A percentile compares a stretch with the other conserved stretches of the same genome.
Evolutionary conservation across 768 basidiomycete genomes (phyloP).

Genomic region (Mycena alexandri): DNA sequence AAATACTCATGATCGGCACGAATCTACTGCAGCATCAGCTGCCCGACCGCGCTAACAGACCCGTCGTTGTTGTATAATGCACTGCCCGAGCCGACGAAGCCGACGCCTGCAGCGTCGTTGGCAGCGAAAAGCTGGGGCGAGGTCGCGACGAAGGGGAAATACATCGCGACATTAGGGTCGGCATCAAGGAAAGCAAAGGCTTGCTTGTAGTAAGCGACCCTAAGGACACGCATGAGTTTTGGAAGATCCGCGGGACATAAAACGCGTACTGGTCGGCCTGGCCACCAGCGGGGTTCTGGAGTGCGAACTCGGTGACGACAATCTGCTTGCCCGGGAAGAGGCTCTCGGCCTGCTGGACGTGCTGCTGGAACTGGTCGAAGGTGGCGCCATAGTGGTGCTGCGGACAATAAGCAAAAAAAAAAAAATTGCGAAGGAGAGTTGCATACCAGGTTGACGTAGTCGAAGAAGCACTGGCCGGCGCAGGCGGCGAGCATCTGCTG

Average conservation of each 20-base stretch:
- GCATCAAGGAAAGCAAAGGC: slow-evolving; percentile 52
- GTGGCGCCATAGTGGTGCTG: slow-evolving; percentile 38
- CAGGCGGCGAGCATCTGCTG: slow-evolving; percentile 51
- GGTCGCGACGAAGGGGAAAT: slow-evolving; percentile 53
- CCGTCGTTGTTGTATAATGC: slow-evolving; percentile 50
- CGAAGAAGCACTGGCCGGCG: slow-evolving; percentile 49
- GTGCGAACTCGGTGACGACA: slow-evolving; percentile 51
- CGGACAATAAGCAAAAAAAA: background rate
- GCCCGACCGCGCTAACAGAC: slow-evolving; percentile 18
- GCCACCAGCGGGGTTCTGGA: slow-evolving; percentile 45
- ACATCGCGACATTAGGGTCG: slow-evolving; percentile 47
- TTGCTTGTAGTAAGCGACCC: slow-evolving; percentile 48
- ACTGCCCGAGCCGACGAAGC: slow-evolving; percentile 44
- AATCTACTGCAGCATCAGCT: slow-evolving; percentile 24
- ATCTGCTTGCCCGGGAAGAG: slow-evolving; percentile 37
- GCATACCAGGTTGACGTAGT: slow-evolving; percentile 50
- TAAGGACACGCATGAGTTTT: slow-evolving; percentile 14
- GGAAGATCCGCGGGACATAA: background rate
- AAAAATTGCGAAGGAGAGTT: no score
- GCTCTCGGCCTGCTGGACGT: slow-evolving; percentile 19
- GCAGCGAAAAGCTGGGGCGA: slow-evolving; percentile 42
- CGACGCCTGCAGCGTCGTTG: slow-evolving; percentile 36
- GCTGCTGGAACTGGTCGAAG: slow-evolving; percentile 45
- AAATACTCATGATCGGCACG: no score
- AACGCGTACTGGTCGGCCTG: slow-evolving; percentile 46